Conservation (phyloP, 2,329 filamentous ascomycete genomes). For the Pestalotiopsis sp. region DNA sequence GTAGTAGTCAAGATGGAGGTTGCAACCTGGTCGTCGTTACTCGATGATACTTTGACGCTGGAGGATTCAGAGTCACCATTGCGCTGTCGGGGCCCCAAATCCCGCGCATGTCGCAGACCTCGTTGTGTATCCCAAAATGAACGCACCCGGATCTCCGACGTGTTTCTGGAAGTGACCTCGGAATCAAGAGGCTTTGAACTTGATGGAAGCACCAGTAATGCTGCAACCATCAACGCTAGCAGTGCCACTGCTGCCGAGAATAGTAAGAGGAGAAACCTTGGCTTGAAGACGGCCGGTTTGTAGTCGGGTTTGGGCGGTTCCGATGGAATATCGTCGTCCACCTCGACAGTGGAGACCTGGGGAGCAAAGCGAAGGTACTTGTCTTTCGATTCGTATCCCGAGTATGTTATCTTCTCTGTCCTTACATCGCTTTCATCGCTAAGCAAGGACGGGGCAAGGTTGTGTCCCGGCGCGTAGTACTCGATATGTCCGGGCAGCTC, state of each 20-base stretch:
- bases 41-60: neutral
- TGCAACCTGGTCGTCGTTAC: neutral
- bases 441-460: constrained; percentile 14
- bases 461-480: constrained; percentile 11
- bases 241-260: neutral
- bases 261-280: constrained; percentile 1
- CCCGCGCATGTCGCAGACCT: too few species aligned
- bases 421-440: constrained; percentile 12
- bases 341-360: neutral
- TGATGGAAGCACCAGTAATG: constrained; percentile 1
- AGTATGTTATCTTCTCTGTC: constrained; percentile 12
- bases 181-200: neutral
- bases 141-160: neutral
- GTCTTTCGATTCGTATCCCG: constrained; percentile 1
- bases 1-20: neutral
- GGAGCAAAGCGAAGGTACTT: constrained; percentile 6
- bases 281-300: neutral
- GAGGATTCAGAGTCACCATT: neutral
- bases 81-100: neutral
- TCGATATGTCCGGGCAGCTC: constrained; percentile 12
- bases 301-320: neutral
- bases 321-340: neutral
- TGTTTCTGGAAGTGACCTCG: neutral
- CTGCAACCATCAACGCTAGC: neutral
- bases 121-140: neutral